Conservation (phyloP, 805 yeast species). For the Huiozyma naganishii region DNA sequence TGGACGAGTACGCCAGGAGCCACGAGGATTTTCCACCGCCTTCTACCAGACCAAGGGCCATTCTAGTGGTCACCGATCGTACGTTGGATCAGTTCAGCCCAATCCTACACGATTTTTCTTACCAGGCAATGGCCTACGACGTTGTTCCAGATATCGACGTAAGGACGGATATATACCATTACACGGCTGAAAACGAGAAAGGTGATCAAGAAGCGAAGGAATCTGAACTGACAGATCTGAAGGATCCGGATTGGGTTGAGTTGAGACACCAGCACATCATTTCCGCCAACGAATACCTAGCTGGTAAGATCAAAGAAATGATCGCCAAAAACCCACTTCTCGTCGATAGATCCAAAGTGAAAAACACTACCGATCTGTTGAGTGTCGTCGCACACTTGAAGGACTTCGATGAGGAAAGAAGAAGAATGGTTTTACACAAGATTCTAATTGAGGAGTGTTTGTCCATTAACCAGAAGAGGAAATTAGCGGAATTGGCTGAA, state of each 20-base stretch:
- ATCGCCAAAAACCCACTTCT: constrained; percentile 64
- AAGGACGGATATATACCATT: constrained; percentile 39
- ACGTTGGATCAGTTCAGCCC: constrained; percentile 78
- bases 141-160: constrained; percentile 36
- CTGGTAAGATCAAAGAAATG: constrained; percentile 50
- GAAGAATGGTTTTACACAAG: constrained; percentile 48
- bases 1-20: constrained; percentile 66
- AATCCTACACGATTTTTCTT: constrained; percentile 76
- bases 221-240: constrained; percentile 41
- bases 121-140: constrained; percentile 89
- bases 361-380: constrained; percentile 58
- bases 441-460: constrained; percentile 56
- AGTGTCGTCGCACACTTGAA: constrained; percentile 62
- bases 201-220: constrained; percentile 34
- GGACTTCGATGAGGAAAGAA: constrained; percentile 59
- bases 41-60: constrained; percentile 53
- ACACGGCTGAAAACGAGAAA: constrained; percentile 44
- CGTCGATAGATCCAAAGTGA: constrained; percentile 55
- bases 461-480: constrained; percentile 43
- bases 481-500: constrained; percentile 64
- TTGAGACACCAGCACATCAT: constrained; percentile 67
- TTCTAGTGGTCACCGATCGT: constrained; percentile 71
- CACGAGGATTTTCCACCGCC: constrained; percentile 56
- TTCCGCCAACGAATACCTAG: constrained; percentile 56
- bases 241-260: constrained; percentile 61